phyloP scores from a whole-genome alignment of 495 filamentous ascomycete species.

The Parathielavia hyrcaniae region DNA sequence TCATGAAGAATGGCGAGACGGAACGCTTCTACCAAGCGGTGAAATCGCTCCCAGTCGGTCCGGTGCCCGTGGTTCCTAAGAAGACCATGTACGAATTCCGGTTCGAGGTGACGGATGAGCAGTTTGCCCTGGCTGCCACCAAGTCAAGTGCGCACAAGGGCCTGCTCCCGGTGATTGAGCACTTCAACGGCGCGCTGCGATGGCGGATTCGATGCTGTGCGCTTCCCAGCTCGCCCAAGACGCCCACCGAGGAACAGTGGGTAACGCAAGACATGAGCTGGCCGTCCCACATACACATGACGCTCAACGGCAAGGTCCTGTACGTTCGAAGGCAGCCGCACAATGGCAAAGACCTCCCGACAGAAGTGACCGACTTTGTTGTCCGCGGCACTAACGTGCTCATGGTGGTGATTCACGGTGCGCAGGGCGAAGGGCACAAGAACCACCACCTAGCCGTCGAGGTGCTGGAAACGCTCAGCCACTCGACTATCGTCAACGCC shows the following conservation, averaged over 20 bases:
- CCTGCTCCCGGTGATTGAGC: slow-evolving; percentile 28
- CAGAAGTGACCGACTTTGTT: slow-evolving; percentile 60
- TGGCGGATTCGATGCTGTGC: slow-evolving; percentile 38
- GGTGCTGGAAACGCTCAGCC: slow-evolving; percentile 48
- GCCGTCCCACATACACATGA: slow-evolving; percentile 65
- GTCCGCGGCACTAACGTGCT: slow-evolving; percentile 53
- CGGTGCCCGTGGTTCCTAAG: slow-evolving; percentile 32
- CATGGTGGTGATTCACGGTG: slow-evolving; percentile 46
- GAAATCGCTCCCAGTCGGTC: slow-evolving; percentile 38
- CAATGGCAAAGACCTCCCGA: slow-evolving; percentile 66
- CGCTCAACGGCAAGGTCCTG: slow-evolving; percentile 57
- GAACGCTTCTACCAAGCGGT: slow-evolving; percentile 47
- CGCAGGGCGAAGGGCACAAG: slow-evolving; percentile 32
- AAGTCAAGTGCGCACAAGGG: slow-evolving; percentile 14
- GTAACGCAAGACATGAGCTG: slow-evolving; percentile 55
- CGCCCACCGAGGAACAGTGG: slow-evolving; percentile 49
- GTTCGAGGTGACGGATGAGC: slow-evolving; percentile 33
- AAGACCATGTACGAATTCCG: slow-evolving; percentile 28
- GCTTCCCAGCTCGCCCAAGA: background rate
- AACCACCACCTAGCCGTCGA: slow-evolving; percentile 58
- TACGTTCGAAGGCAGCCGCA: slow-evolving; percentile 57
- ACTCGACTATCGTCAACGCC: slow-evolving; percentile 44
- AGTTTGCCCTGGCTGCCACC: slow-evolving; percentile 25
- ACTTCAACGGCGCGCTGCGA: slow-evolving; percentile 36
- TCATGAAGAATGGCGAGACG: slow-evolving; percentile 23